Base-by-base conservation (phyloP, 1,284 basidiomycete species). In the Polyporus tsugae region DNA sequence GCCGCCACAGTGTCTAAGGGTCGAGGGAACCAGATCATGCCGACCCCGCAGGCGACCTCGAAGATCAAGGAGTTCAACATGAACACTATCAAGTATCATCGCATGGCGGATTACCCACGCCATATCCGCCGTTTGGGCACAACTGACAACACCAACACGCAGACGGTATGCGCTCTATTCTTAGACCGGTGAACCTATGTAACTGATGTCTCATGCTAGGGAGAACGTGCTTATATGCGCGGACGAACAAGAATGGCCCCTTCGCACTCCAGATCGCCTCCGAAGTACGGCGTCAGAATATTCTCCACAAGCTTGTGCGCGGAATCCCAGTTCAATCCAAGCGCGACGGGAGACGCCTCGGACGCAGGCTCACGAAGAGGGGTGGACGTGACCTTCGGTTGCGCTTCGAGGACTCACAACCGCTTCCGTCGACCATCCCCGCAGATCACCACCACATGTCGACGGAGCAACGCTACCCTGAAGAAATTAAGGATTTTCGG, bases 301-400 rank as follows among this genome's bases (percentile, higher is more conserved):
- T 69, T 1, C 29, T 69, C 10, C 77, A 6, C 74, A 86, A 29
- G 78, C 82, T 64, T 87, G 88, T 79, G 69, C 80, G 84, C 25
- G 38, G 52, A 22, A 55, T n/a, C 9, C 15, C 46, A 19, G 35
- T n/a, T 19, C 17, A n/a, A 46, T 52, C 29, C 41, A 36, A 11
- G 10, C 6, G 19, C 17, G 55, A 55, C n/a, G 29, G 13, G 39
- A 39, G 39, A 39, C 4, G 29, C 29, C n/a, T 35, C 53, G n/a
- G 53, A 57, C 29, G n/a, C 6, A 5, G 9, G 13, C 22, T 25
- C 46, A 52, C 22, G 10, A 19, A n/a, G 19, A 7, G 22, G 9
- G n/a, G 9, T 39, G 39, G 53, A 57, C n/a, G 53, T n/a, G 22
- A 52, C 17, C 19, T 19, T 9, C 46, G 46, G 19, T 13, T 39